These are phyloP conservation scores for Xylaria polymorpha DNA, from an alignment of 2,329 filamentous ascomycete species.

Conservation along the genomic window DNA sequence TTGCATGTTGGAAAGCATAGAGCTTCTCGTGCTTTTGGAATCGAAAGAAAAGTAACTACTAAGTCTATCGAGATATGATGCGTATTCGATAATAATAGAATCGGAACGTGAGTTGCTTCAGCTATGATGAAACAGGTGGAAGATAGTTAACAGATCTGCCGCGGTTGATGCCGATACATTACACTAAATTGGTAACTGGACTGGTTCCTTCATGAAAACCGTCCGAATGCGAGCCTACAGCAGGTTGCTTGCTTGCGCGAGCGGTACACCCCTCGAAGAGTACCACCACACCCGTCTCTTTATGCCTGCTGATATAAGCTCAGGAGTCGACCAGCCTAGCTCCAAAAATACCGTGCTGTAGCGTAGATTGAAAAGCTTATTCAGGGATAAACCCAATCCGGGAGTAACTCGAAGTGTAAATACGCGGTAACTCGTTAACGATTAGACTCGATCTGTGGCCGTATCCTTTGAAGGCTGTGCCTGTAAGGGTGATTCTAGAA, in stretches of 20 bases:
- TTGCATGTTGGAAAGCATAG: constrained; percentile 27
- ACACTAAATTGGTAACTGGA: neutral
- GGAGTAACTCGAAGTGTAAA: neutral
- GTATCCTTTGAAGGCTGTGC: constrained; percentile 17
- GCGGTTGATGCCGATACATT: constrained; percentile 4
- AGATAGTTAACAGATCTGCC: constrained; percentile 3
- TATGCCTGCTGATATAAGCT: constrained; percentile 25
- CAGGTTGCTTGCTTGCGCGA: neutral
- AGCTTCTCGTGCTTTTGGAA: constrained; percentile 8
- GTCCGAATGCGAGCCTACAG: constrained; percentile 1
- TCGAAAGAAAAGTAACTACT: constrained; percentile 2
- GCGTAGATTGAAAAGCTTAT: constrained; percentile 6
- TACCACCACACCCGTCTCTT: constrained; percentile 20
- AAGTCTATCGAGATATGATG: neutral
- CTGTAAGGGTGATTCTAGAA: neutral
- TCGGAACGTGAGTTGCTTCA: neutral
- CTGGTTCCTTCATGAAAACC: constrained; percentile 4
- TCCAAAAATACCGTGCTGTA: constrained; percentile 6
- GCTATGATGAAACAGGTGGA: constrained; percentile 1
- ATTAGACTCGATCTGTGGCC: neutral
- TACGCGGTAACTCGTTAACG: neutral
- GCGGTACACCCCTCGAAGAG: neutral
- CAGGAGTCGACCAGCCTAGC: neutral
- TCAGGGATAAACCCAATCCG: neutral
- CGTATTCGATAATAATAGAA: constrained; percentile 31